Percentiles rank a stretch among this genome's conserved stretches.
Evolutionary conservation across 73 alveolate species (phyloP).

Genomic region (Paramecium biaurelia): DNA sequence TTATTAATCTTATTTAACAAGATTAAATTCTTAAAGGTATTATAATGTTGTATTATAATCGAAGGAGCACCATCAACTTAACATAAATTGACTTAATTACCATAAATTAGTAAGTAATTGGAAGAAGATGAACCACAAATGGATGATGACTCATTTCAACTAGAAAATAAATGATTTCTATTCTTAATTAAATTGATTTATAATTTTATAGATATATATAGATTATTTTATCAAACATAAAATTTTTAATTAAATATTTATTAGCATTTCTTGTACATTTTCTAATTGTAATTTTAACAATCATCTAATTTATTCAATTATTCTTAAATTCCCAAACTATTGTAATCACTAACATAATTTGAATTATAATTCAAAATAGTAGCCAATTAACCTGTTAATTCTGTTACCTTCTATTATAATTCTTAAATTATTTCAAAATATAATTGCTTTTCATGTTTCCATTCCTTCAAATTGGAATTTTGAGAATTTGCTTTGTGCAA

Average conservation of each 20-base stretch:
- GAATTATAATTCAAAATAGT: background rate
- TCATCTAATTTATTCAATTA: background rate
- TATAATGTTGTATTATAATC: background rate
- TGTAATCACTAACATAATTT: background rate
- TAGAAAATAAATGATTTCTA: slow-evolving; percentile 17
- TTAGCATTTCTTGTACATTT: background rate
- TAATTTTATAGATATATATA: background rate
- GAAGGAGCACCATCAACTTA: slow-evolving; percentile 23
- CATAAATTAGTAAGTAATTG: background rate
- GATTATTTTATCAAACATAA: background rate
- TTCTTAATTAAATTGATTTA: background rate
- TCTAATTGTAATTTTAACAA: background rate
- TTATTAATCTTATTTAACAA: background rate
- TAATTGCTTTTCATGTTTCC: background rate
- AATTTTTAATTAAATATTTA: background rate
- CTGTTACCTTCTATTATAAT: background rate
- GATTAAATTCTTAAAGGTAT: slow-evolving; percentile 4
- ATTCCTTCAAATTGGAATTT: background rate
- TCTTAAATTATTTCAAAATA: background rate
- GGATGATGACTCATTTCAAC: slow-evolving; percentile 47
- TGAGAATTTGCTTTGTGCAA: background rate
- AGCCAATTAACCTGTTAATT: background rate
- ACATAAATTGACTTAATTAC: slow-evolving; percentile 33
- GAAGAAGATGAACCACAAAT: slow-evolving; percentile 52
- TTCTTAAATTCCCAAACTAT: background rate